Evolutionary conservation across 768 basidiomycete genomes (phyloP).

Genomic region (Paxillus involutus): DNA sequence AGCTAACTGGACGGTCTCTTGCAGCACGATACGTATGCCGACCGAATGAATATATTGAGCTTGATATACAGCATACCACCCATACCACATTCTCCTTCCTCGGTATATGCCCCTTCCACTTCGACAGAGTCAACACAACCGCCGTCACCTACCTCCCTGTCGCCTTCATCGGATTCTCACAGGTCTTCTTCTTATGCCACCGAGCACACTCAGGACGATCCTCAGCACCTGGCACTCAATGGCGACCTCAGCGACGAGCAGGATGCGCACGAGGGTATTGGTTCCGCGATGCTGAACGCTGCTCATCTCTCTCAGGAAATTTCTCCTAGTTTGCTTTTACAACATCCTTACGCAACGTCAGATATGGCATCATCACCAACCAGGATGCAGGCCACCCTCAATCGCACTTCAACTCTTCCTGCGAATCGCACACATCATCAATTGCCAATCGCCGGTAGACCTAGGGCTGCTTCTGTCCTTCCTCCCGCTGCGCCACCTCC

Average conservation of each 20-base stretch:
- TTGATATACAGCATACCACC: conserved; percentile 86
- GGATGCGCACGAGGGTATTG: conserved; percentile 42
- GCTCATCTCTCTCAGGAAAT: conserved; percentile 30
- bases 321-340: conserved; percentile 21
- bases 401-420: conserved; percentile 38
- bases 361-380: conserved; percentile 36
- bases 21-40: conserved; percentile 93
- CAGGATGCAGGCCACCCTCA: conserved; percentile 19
- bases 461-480: conserved; percentile 57
- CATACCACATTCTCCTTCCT: conserved; percentile 62
- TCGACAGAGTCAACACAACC: conserved; percentile 37
- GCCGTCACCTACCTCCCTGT: conserved; percentile 35
- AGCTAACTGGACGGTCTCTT: conserved; percentile 14
- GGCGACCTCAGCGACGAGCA: conserved; percentile 30
- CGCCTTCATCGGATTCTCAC: conserved; percentile 49
- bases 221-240: conserved; percentile 18
- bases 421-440: conserved; percentile 27
- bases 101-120: conserved; percentile 44
- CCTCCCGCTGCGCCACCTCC: conserved; percentile 71
- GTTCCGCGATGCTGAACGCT: conserved; percentile 43
- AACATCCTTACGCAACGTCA: conserved; percentile 54
- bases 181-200: conserved; percentile 46
- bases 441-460: conserved; percentile 34
- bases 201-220: conserved; percentile 39
- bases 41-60: conserved; percentile 90